These are phyloP conservation scores for Fusarium paranaense DNA, from an alignment of 2,329 filamentous ascomycete species.

Conservation along the genomic window DNA sequence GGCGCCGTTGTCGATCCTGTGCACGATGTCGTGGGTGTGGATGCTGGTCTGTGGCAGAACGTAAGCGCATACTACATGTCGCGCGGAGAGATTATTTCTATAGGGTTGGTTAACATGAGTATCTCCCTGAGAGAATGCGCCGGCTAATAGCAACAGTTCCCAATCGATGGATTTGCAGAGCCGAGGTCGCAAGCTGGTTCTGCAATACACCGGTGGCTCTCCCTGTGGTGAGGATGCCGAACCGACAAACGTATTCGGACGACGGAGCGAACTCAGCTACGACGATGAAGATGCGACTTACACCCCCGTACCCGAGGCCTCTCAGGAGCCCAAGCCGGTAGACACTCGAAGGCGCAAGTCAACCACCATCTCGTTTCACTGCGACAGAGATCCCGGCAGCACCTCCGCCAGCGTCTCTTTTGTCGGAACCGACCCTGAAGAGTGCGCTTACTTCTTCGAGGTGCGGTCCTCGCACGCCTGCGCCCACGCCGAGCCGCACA, in stretches of 20 bases:
- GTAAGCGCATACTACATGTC: slow-evolving; percentile 82
- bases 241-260: slow-evolving; percentile 46
- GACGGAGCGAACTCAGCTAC: slow-evolving; percentile 34
- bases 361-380: slow-evolving; percentile 91
- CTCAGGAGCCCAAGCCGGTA: slow-evolving; percentile 31
- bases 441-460: slow-evolving; percentile 97
- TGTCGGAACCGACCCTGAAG: slow-evolving; percentile 83
- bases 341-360: slow-evolving; percentile 71
- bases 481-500: slow-evolving; percentile 73
- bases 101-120: slow-evolving; percentile 68
- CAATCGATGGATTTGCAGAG: slow-evolving; percentile 66
- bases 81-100: slow-evolving; percentile 75
- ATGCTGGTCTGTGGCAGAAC: slow-evolving; percentile 73
- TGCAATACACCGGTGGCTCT: slow-evolving; percentile 83
- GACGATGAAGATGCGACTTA: slow-evolving; percentile 43
- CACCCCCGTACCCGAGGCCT: slow-evolving; percentile 23
- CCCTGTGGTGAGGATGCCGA: slow-evolving; percentile 70
- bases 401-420: slow-evolving; percentile 81
- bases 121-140: slow-evolving; percentile 1
- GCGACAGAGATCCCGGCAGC: slow-evolving; percentile 82
- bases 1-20: slow-evolving; percentile 77
- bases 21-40: slow-evolving; percentile 72
- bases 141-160: slow-evolving; percentile 43
- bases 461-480: slow-evolving; percentile 88
- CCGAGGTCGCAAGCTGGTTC: slow-evolving; percentile 78